Base-by-base conservation (phyloP, 495 filamentous ascomycete genomes). In the Clavariopsis aquatica region DNA sequence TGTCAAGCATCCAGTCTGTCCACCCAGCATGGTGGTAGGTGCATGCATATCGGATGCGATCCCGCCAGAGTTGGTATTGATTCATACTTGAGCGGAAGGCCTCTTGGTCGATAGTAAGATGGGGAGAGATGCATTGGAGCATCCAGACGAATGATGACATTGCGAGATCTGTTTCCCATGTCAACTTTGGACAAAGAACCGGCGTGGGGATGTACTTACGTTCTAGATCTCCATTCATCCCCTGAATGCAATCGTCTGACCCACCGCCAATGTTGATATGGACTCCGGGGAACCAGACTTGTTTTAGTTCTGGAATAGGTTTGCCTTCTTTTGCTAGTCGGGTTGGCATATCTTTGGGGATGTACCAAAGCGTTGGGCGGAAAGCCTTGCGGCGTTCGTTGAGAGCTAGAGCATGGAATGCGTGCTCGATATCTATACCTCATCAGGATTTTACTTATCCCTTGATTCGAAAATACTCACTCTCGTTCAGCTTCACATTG, bases 371-470 rank as follows among this genome's bases (percentile, higher is more conserved):
- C 1, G 82, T 80, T 0, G 85, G 85, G 6, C 72, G 57, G 64
- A 85, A 87, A 2, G 82, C 74, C 1, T 72, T 73, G 5, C 84
- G 78, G 12, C 74, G 68, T 67, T 87, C 85, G 51, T 87, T 84
- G 2, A 88, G 70, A 9, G 84, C 79, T 13, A 87, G 66, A 22
- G 84, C 84, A 26, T 88, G 85, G 65, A 81, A 87, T 1, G 85
- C 85, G 65, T 86, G 74, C 49, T 81, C 73, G 57, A 87, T 79
- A 52, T 80, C 74, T 71, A 69, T 6, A 75, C 20, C 46, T 62
- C n/a, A n/a, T n/a, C n/a, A n/a, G n/a, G n/a, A n/a, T n/a, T n/a
- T n/a, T n/a, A n/a, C n/a, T n/a, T n/a, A n/a, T n/a, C n/a, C n/a
- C n/a, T n/a, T n/a, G n/a, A n/a, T n/a, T n/a, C n/a, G n/a, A 28